A percentile compares a stretch with the other conserved stretches of the same genome.
phyloP scores from a whole-genome alignment of 2,329 filamentous ascomycete genomes.

The Trichoderma koningii region DNA sequence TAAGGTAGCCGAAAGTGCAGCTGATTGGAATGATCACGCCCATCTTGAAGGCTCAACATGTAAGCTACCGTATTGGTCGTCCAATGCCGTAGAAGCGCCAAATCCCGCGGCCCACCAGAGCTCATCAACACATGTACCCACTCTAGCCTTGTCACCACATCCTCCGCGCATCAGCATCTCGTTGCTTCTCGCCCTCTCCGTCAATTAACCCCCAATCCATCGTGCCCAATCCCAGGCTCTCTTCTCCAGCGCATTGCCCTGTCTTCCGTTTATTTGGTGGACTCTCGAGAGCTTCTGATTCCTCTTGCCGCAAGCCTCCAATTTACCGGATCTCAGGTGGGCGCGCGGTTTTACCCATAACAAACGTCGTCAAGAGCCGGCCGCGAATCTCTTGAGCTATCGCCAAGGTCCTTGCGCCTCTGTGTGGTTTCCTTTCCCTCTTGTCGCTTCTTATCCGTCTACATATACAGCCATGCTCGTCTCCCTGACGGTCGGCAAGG shows the following conservation, averaged over 20 bases:
- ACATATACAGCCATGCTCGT: conserved; percentile 70
- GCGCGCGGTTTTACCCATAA: neutral
- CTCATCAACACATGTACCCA: conserved; percentile 7
- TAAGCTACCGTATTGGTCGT: neutral
- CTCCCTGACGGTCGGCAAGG: conserved; percentile 97
- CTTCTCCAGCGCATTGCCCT: neutral
- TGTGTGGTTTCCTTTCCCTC: neutral
- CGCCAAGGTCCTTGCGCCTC: neutral
- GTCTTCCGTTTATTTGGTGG: too few relatives aligned
- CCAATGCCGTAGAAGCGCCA: neutral
- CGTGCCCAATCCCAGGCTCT: neutral
- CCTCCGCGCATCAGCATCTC: neutral
- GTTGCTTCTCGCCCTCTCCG: neutral
- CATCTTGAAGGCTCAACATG: neutral
- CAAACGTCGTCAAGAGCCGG: neutral
- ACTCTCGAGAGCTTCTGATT: neutral
- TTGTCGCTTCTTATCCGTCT: neutral
- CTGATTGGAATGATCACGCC: neutral
- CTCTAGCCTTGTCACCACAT: conserved; percentile 22
- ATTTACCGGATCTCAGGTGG: neutral
- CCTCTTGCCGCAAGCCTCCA: neutral
- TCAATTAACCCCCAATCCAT: neutral
- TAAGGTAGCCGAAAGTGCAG: too few relatives aligned
- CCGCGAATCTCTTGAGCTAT: neutral
- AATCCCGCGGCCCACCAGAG: conserved; percentile 10